phyloP scores from a whole-genome alignment of 208 protist genomes.

The Trypanosoma theileri region DNA sequence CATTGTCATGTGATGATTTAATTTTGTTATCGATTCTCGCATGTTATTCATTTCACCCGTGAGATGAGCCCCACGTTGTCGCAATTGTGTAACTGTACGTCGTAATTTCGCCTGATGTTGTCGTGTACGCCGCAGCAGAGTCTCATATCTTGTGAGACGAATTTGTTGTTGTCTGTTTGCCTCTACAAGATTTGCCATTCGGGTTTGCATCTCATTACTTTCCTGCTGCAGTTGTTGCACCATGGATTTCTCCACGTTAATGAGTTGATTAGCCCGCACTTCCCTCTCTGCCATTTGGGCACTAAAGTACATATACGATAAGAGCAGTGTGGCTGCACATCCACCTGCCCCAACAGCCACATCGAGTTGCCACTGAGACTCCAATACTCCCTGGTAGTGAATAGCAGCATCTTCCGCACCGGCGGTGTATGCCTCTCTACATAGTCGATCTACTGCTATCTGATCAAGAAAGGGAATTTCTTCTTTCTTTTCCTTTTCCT shows the following conservation, averaged over 20 bases:
- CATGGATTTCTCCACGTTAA: slow-evolving; percentile 21
- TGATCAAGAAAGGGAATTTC: not conserved
- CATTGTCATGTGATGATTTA: not conserved
- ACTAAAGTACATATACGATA: slow-evolving; percentile 40
- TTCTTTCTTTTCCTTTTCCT: not conserved
- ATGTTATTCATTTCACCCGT: not conserved
- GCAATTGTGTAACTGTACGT: not conserved
- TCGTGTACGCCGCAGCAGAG: not conserved
- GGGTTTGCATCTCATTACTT: not conserved
- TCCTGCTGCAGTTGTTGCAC: slow-evolving; percentile 19
- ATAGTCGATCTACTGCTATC: slow-evolving; percentile 34
- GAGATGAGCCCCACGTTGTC: not conserved
- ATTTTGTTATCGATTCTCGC: not conserved
- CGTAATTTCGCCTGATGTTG: not conserved
- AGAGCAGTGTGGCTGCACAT: slow-evolving; percentile 31
- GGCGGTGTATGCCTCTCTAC: slow-evolving; percentile 40
- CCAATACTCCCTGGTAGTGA: slow-evolving; percentile 32
- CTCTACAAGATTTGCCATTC: not conserved
- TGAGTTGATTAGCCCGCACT: slow-evolving; percentile 10
- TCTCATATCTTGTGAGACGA: not conserved
- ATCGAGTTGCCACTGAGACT: slow-evolving; percentile 32
- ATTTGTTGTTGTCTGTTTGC: not conserved
- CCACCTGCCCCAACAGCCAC: slow-evolving; percentile 16
- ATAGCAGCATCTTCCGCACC: slow-evolving; percentile 36
- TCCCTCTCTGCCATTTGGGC: slow-evolving; percentile 12